These are phyloP conservation scores for Metarhizium anisopliae DNA, from an alignment of 2,329 filamentous ascomycete genomes.

Conservation along the genomic window DNA sequence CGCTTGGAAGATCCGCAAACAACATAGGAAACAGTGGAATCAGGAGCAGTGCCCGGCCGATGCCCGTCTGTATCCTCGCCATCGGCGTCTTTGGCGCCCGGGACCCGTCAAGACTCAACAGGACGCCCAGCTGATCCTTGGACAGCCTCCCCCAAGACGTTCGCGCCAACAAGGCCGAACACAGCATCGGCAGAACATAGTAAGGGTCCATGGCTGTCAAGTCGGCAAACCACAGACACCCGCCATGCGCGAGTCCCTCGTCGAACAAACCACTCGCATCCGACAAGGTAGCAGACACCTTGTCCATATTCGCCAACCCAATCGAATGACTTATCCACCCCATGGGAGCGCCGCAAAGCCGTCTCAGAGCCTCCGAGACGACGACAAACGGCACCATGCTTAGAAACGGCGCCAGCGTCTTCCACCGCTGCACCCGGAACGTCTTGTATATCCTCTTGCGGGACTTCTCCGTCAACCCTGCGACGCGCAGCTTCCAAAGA, in stretches of 20 bases:
- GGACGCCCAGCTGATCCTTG: slow-evolving; percentile 16
- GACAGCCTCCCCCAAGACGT: slow-evolving; percentile 21
- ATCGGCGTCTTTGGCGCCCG: slow-evolving; percentile 10
- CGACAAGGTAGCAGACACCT: slow-evolving; percentile 14
- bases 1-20: slow-evolving; percentile 27
- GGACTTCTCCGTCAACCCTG: slow-evolving; percentile 19
- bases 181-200: slow-evolving; percentile 34
- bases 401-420: slow-evolving; percentile 28
- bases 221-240: slow-evolving; percentile 47
- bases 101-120: slow-evolving; percentile 15
- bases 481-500: slow-evolving; percentile 14
- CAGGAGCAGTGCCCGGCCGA: slow-evolving; percentile 23
- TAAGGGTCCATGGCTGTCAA: slow-evolving; percentile 43
- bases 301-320: slow-evolving; percentile 16
- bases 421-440: slow-evolving; percentile 39
- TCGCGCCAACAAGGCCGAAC: slow-evolving; percentile 19
- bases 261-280: slow-evolving; percentile 21
- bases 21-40: slow-evolving; percentile 25
- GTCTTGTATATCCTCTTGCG: slow-evolving; percentile 24
- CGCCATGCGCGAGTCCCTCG: slow-evolving; percentile 36
- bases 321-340: slow-evolving; percentile 21
- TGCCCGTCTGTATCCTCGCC: slow-evolving; percentile 14
- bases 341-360: slow-evolving; percentile 29
- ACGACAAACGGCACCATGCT: slow-evolving; percentile 40
- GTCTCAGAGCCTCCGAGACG: slow-evolving; percentile 40